phyloP scores from a whole-genome alignment of 73 alveolate genomes.

The Paramecium primaurelia region DNA sequence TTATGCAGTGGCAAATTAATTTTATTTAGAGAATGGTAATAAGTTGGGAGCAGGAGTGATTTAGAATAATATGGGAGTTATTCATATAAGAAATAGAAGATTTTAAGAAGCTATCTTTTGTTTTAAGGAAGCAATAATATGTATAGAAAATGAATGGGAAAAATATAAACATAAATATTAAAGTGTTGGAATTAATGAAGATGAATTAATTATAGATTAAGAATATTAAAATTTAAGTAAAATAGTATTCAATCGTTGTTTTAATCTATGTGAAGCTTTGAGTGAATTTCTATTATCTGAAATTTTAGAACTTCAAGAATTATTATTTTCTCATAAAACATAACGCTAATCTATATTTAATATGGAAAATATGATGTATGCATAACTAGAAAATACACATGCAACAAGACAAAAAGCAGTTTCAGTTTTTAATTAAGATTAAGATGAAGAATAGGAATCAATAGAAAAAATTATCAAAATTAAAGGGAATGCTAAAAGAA shows the following conservation, averaged over 20 bases:
- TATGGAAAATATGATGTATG: not conserved
- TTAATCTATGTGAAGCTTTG: constrained; percentile 29
- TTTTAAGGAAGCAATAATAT: not conserved
- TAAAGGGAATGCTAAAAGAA: not conserved
- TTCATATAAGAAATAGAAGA: constrained; percentile 10
- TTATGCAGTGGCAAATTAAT: constrained; percentile 29
- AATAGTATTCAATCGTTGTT: constrained; percentile 17
- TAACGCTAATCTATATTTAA: not conserved
- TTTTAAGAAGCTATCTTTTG: constrained; percentile 8
- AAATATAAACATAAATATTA: not conserved
- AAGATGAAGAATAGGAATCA: not conserved
- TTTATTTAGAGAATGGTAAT: not conserved
- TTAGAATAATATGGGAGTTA: constrained; percentile 22
- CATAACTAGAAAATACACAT: not conserved
- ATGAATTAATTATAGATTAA: constrained; percentile 15
- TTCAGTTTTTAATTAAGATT: not conserved
- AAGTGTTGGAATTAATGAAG: not conserved
- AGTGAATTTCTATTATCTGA: constrained; percentile 7
- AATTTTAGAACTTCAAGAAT: constrained; percentile 10
- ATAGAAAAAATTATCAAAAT: not conserved
- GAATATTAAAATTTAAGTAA: constrained; percentile 35
- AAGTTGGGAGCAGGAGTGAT: constrained; percentile 7
- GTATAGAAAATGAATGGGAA: constrained; percentile 30
- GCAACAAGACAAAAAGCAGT: not conserved
- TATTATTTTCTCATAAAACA: not conserved